Evolutionary conservation across 179 eudicot genomes (phyloP), one percentile per base, ranked within the genome.

Genomic region (Drosera spatulata): DNA sequence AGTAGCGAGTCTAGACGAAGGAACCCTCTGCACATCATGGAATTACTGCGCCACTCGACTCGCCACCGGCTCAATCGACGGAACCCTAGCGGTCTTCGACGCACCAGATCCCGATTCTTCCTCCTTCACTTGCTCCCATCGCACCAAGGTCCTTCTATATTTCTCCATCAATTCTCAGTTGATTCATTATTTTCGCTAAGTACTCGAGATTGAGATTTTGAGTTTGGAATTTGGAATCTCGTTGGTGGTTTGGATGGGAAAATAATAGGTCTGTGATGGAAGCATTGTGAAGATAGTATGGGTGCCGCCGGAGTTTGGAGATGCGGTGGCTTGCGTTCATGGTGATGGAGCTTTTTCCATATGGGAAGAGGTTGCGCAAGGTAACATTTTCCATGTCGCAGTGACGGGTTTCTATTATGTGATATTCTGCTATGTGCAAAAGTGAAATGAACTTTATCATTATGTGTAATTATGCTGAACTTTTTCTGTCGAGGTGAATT

Each of bases 251-350:
- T n/a, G 14, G 10, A 10, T 50, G 10, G 53, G 10, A 2, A n/a
- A 5, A 14, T n/a, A 46, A 41, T 70, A 91, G 98, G 96, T 79
- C 47, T 71, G 75, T 44, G 77, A 75, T 46, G 70, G 68, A 40
- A 71, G 85, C 66, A 63, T 93, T 74, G 61, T 74, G 74, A 93
- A 89, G 77, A 72, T 93, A 59, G 79, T 79, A 8, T 93, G 99
- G 97, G 73, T 80, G 67, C 99, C 99, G 58, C 94, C 95, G 33
- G 97, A 89, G 66, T 93, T 66, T 63, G 99, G 97, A 10, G 99
- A 86, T 73, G 95, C 90, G 37, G 79, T 93, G 55, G 94, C 95
- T 1, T 87, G 95, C 63, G 65, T 93, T 62, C 65, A 69, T 62
- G 80, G 76, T 22, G 85, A 93, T 74, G 97, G 99, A 42, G 61